Evolutionary conservation across 1,139 yeast genomes (phyloP), one percentile per base, ranked within the genome.

Genomic region (Yamadazyma oceani): DNA sequence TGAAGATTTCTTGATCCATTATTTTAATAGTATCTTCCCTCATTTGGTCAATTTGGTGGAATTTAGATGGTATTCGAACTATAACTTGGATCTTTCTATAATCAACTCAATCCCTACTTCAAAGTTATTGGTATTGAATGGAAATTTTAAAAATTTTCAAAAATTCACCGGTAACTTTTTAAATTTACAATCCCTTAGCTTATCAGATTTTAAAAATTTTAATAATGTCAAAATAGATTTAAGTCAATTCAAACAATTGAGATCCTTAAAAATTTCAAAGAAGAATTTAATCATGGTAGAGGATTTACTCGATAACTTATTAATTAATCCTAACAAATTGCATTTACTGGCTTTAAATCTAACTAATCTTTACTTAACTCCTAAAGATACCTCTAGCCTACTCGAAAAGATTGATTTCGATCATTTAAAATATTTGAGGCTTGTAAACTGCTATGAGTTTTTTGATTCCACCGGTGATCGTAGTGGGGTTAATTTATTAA

Each of bases 11-110:
- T 38, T 60, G 14, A 31, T 48, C n/a, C 36, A 44, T 6, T 46
- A 45, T 22, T 44, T 62, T 12, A 30, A 41, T n/a, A 13, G 32
- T 3, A 42, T 50, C 5, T 43, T 60, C 26, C 62, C 61, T 1
- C 27, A 43, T 7, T 49, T 62, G 37, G 29, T 17, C 1, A 53
- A 51, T 36, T 44, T 62, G 31, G 38, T 34, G 5, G 50, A 50
- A 17, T 54, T 62, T 31, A 45, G 49, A 29, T 62, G 66, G 66
- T 49, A 49, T 26, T 49, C 50, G 8, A 44, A 45, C 27, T 45
- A 46, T 31, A 46, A 49, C 38, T 36, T 54, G 6, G 49, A 50
- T 26, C 35, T 50, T 16, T 37, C 38, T 2, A 31, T 51, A 3
- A 38, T 55, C n/a, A 42, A 41, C 22, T 32, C 40, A 9, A 36